Percentiles rank a stretch among this genome's conserved stretches.
phyloP scores from a whole-genome alignment of 495 filamentous ascomycete genomes.

The Pseudotulostoma volvatum region DNA sequence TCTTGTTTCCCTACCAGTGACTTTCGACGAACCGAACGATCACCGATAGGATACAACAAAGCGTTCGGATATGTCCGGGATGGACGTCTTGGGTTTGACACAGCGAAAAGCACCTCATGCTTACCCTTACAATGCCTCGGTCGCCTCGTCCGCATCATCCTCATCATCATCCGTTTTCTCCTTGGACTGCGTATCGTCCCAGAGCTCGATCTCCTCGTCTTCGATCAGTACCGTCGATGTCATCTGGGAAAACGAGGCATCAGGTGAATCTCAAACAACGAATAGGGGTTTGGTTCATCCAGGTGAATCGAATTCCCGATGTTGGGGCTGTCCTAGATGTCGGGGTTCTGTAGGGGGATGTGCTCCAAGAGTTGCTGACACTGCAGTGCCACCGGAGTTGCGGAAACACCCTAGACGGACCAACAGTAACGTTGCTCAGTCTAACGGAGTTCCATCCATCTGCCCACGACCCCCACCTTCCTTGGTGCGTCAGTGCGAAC shows the following conservation, averaged over 20 bases:
- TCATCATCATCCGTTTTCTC: conserved; percentile 71
- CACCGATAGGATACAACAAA: too few relatives aligned
- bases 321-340: conserved; percentile 2
- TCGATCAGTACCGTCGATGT: conserved; percentile 30
- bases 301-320: conserved; percentile 6
- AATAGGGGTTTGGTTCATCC: conserved; percentile 11
- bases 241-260: conserved; percentile 31
- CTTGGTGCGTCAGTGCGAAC: conserved; percentile 77
- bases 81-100: conserved; percentile 34
- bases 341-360: conserved; percentile 17
- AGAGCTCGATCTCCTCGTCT: conserved; percentile 34
- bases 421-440: conserved; percentile 24
- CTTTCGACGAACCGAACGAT: too few relatives aligned
- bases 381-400: conserved; percentile 45
- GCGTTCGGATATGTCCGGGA: conserved; percentile 35
- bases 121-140: conserved; percentile 47
- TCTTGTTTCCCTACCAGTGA: too few relatives aligned
- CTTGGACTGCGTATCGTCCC: conserved; percentile 45
- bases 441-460: conserved; percentile 26
- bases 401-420: conserved; percentile 75
- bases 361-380: conserved; percentile 18
- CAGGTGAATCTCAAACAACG: conserved; percentile 14
- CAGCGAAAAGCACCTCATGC: conserved; percentile 24
- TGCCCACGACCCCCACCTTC: conserved; percentile 58
- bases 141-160: conserved; percentile 55